Percentiles rank a stretch among this genome's conserved stretches.
Conservation (phyloP, 2,329 filamentous ascomycete genomes). For the Emergomyces pasteurianus region DNA sequence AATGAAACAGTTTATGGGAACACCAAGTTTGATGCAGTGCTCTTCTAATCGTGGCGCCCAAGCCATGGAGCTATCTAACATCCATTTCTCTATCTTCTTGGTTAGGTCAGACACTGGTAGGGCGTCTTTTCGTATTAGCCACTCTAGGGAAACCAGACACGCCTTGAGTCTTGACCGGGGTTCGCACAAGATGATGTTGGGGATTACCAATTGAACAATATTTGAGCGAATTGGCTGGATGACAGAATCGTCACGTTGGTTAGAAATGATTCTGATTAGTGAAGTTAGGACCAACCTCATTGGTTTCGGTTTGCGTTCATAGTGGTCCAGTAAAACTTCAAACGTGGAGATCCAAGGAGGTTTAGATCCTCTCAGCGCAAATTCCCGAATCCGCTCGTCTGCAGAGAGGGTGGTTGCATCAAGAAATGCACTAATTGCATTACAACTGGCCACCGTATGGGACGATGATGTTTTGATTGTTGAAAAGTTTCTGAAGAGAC, state of each 20-base stretch:
- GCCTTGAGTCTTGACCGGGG: slow-evolving; percentile 28
- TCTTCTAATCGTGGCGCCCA: slow-evolving; percentile 24
- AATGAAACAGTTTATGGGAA: slow-evolving; percentile 14
- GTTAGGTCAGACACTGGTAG: slow-evolving; percentile 22
- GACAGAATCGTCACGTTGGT: slow-evolving; percentile 15
- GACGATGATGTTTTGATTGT: slow-evolving; percentile 24
- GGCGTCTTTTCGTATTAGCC: slow-evolving; percentile 27
- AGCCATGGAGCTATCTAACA: slow-evolving; percentile 18
- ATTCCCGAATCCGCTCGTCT: slow-evolving; percentile 18
- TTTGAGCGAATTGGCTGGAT: slow-evolving; percentile 14
- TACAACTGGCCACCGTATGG: slow-evolving; percentile 33
- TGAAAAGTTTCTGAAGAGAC: slow-evolving; percentile 30
- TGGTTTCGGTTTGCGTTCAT: slow-evolving; percentile 34
- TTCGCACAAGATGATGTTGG: slow-evolving; percentile 28
- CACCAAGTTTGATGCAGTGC: slow-evolving; percentile 20
- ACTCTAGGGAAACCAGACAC: slow-evolving; percentile 25
- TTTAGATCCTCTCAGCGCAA: slow-evolving; percentile 22
- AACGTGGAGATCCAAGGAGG: slow-evolving; percentile 31
- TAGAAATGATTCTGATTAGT: slow-evolving; percentile 24
- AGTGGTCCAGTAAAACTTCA: slow-evolving; percentile 28
- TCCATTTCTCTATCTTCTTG: slow-evolving; percentile 21
- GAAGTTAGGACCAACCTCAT: slow-evolving; percentile 34
- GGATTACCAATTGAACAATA: slow-evolving; percentile 20
- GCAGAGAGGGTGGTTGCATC: slow-evolving; percentile 25
- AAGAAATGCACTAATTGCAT: slow-evolving; percentile 34